Evolutionary conservation across 2,329 filamentous ascomycete species (phyloP).

Genomic region (Hypoxylon sp.): DNA sequence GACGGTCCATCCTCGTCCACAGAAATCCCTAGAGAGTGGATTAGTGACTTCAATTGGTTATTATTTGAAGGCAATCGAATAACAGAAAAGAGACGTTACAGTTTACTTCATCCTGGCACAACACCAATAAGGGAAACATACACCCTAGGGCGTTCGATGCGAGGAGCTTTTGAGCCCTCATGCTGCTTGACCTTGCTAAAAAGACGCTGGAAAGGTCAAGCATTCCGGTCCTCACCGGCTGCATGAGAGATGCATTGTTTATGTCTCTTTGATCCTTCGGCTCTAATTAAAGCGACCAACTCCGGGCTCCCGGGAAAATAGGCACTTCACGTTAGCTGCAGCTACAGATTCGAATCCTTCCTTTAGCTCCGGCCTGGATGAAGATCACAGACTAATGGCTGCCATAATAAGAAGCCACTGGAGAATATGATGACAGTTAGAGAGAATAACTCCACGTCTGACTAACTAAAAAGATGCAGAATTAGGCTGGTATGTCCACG

Average conservation of each 20-base stretch:
- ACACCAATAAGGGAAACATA: conserved; percentile 31
- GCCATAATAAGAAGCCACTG: conserved; percentile 1
- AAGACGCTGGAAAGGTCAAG: conserved; percentile 10
- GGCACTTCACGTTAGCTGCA: conserved; percentile 30
- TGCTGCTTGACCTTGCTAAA: conserved; percentile 8
- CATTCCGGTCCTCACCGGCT: conserved; percentile 6
- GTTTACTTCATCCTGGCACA: conserved; percentile 34
- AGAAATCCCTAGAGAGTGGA: conserved; percentile 47
- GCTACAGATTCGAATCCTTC: conserved; percentile 24
- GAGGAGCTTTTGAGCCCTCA: conserved; percentile 33
- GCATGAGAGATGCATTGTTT: conserved; percentile 11
- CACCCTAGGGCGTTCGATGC: conserved; percentile 25
- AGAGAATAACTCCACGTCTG: background rate
- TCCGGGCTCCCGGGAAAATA: conserved; percentile 15
- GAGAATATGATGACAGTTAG: background rate
- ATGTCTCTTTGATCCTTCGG: conserved; percentile 38
- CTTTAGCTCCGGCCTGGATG: conserved; percentile 20
- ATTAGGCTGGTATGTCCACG: background rate
- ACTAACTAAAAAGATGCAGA: conserved; percentile 2
- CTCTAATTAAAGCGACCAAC: conserved; percentile 18
- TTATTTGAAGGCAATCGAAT: background rate
- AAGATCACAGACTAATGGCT: conserved; percentile 6
- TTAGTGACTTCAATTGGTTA: conserved; percentile 22
- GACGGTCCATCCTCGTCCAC: conserved; percentile 48
- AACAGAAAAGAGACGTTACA: conserved; percentile 25